Evolutionary conservation across 495 filamentous ascomycete genomes (phyloP), one percentile per base, ranked within the genome.

Genomic region (Penicillium cinerascens): DNA sequence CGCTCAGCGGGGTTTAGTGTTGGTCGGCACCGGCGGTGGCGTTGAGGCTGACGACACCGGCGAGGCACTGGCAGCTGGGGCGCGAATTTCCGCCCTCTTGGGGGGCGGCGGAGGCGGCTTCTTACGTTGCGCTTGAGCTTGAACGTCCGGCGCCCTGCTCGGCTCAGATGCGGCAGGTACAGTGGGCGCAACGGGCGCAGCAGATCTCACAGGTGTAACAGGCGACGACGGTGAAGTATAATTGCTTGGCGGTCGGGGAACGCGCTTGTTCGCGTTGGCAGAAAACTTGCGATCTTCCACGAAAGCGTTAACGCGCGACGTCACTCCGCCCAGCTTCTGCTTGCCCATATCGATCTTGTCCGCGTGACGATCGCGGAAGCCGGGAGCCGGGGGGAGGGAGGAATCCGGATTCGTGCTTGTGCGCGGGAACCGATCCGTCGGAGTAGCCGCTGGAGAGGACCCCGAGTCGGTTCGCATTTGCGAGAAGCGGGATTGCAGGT

Each of bases 401-500:
- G 47, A 38, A 2, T 50, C 45, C 2, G 47, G 27, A 16, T 47
- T 47, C 0, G 77, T 40, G 27, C 18, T 79, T 39, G 80, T 78
- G 4, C 79, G 77, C 1, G 87, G 87, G 7, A 84, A 81, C 47
- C 71, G 69, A 15, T 51, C 66, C 13, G 77, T 66, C 16, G 74
- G 66, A 25, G 63, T 43, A 53, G 62, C 47, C 16, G 67, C 47
- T 29, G 62, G 42, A 40, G 67, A 33, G 18, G 47, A 52, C 54
- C 54, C 42, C 17, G 66, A 50, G 59, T 61, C 25, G 42, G 70
- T 68, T 47, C 68, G 68, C 69, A 89, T 71, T 26, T 75, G 77
- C 1, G 82, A 76, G 63, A 92, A 88, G 20, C 84, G 78, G 16
- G 82, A 80, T 60, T 89, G 84, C 5, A 95, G 74, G 51, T 88